These are phyloP conservation scores for Avena insularis DNA, from an alignment of 176 grass and related monocot genomes.

Conservation along the genomic window DNA sequence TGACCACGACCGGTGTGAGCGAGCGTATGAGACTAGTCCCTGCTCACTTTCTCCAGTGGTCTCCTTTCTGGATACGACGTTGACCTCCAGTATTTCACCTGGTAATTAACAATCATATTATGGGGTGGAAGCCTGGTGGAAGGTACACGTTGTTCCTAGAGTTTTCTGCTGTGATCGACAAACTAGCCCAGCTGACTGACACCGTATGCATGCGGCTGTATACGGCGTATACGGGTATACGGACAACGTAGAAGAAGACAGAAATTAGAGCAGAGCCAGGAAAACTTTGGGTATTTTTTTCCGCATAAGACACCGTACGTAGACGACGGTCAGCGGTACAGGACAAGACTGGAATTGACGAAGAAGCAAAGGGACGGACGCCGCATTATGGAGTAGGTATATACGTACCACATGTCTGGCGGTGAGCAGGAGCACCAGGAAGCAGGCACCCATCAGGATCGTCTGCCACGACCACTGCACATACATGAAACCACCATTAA, in stretches of 20 bases:
- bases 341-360: not conserved
- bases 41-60: not conserved
- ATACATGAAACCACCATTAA: not conserved
- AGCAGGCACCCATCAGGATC: conserved; percentile 76
- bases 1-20: not conserved
- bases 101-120: not conserved
- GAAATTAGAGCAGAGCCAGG: not conserved
- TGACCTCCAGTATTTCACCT: not conserved
- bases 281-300: not conserved
- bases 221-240: not conserved
- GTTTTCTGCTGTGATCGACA: not conserved
- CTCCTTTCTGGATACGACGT: not conserved
- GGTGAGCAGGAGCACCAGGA: conserved; percentile 66
- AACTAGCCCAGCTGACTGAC: not conserved
- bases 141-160: not conserved
- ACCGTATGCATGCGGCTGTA: not conserved
- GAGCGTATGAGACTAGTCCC: not conserved
- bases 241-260: not conserved
- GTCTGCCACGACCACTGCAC: conserved; percentile 98
- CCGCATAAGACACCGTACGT: not conserved
- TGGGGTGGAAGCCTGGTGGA: not conserved
- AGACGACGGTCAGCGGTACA: not conserved
- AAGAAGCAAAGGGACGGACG: not conserved
- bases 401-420: conserved; percentile 76
- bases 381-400: not conserved